Conservation (phyloP, 2,329 filamentous ascomycete genomes). For the Lachnellula subtilissima region DNA sequence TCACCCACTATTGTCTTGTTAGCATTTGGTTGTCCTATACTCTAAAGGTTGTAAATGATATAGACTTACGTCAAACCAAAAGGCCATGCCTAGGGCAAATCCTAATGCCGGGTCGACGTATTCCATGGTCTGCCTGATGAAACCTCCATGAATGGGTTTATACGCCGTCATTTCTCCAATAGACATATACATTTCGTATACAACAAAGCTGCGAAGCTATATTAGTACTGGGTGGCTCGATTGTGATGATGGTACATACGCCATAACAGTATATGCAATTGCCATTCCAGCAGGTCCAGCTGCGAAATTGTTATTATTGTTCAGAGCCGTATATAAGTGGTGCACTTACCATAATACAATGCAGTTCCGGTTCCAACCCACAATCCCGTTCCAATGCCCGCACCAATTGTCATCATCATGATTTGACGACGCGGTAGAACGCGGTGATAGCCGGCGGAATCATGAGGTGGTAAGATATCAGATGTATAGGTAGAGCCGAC, state of each 20-base stretch:
- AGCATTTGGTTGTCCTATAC: too few relatives aligned
- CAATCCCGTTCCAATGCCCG: slow-evolving; percentile 33
- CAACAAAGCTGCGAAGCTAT: background rate
- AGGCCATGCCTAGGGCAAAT: slow-evolving; percentile 49
- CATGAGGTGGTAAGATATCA: background rate
- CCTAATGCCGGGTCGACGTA: slow-evolving; percentile 54
- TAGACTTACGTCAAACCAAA: slow-evolving; percentile 28
- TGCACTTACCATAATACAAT: slow-evolving; percentile 12
- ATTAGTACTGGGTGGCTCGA: background rate
- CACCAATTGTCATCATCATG: slow-evolving; percentile 37
- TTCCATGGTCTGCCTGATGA: slow-evolving; percentile 54
- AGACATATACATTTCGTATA: slow-evolving; percentile 47
- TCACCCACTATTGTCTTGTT: slow-evolving; percentile 34
- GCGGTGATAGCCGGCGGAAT: slow-evolving; percentile 27
- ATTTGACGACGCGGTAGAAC: slow-evolving; percentile 31
- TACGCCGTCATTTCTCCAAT: slow-evolving; percentile 54
- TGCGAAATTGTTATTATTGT: background rate
- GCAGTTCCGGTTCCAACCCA: slow-evolving; percentile 36
- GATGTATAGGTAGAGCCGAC: background rate
- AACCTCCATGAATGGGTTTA: slow-evolving; percentile 56
- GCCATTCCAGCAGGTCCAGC: slow-evolving; percentile 8
- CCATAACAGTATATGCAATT: slow-evolving; percentile 6
- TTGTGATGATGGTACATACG: background rate
- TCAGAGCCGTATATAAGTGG: background rate
- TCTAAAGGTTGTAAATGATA: too few relatives aligned